A percentile compares a stretch with the other conserved stretches of the same genome.
These are phyloP conservation scores for Apophysomyces ossiformis DNA, from an alignment of 371 early-diverging fungal species.

Conservation along the genomic window DNA sequence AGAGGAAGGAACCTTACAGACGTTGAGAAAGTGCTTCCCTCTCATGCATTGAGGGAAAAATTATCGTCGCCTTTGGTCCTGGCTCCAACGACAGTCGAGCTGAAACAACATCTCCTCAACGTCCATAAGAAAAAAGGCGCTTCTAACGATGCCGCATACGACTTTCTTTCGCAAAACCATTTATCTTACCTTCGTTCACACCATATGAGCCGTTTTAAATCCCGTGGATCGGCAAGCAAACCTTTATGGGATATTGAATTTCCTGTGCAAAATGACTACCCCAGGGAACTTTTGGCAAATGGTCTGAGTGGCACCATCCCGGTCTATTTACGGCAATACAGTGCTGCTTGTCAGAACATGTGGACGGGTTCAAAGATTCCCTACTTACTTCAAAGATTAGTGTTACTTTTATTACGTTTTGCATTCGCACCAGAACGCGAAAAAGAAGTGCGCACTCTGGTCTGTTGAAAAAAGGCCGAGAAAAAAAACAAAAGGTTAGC, in stretches of 20 bases:
- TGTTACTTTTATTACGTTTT: neutral
- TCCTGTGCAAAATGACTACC: neutral
- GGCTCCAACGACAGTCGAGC: neutral
- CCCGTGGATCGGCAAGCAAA: neutral
- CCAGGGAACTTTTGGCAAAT: neutral
- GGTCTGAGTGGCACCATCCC: neutral
- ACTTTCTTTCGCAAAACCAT: neutral
- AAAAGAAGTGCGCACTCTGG: neutral
- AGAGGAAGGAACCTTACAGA: neutral
- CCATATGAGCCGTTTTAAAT: conserved; percentile 1
- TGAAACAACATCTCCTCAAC: neutral
- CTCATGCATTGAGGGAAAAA: neutral
- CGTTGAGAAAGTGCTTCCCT: neutral
- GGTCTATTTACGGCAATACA: neutral
- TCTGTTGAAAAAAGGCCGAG: neutral
- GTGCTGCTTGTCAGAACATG: neutral
- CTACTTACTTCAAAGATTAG: neutral
- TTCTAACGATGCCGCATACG: neutral
- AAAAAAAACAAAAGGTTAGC: neutral
- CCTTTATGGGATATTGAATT: neutral
- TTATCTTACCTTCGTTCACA: neutral
- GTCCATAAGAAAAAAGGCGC: neutral
- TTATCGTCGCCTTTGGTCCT: neutral
- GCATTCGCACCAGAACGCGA: too few species aligned
- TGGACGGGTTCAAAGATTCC: neutral